Evolutionary conservation across 2,329 filamentous ascomycete species (phyloP), one percentile per base, ranked within the genome.

Genomic region (Volutella citrinella): DNA sequence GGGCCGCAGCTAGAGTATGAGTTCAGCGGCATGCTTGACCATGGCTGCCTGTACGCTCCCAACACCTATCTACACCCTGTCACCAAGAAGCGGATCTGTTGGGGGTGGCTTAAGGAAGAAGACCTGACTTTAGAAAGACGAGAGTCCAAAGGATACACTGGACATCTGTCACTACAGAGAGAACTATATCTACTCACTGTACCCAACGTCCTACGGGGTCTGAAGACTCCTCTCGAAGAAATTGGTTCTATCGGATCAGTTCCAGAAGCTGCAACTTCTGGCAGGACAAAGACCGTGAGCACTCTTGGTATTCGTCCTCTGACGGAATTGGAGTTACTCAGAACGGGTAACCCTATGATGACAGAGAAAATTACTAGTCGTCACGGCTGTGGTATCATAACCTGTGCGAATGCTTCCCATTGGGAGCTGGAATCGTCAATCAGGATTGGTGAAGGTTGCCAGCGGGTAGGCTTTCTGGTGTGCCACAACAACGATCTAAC

Each of bases 91-190:
- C 57, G 63, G 10, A 57, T 74, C 5, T 57, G 68, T 2, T 72
- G 63, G 51, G 69, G 69, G 5, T 75, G 72, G 71, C 56, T 76
- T 21, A 65, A 61, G 2, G 70, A 76, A 43, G 70, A 76, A 10
- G 68, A 72, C 32, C 43, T 74, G 5, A 60, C 68, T 1, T 56
- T 70, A 35, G 42, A 54, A 4, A 43, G 64, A 11, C 63, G 68
- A 5, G 57, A 66, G 36, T 47, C 54, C 1, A 68, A 74, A 43
- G 67, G 66, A 10, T 75, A 70, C 69, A 73, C 65, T 14, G 70
- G 72, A 3, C 48, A 65, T 35, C 52, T 74, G 8, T 70, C 69
- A 2, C 40, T 74, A 6, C 70, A 70, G 1, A 54, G 69, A 12
- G 63, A 65, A 14, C 38, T 72, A 1, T 52, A 52, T n/a, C 38